Conservation (phyloP, 345 rosid species). For the Garcia nutans region DNA sequence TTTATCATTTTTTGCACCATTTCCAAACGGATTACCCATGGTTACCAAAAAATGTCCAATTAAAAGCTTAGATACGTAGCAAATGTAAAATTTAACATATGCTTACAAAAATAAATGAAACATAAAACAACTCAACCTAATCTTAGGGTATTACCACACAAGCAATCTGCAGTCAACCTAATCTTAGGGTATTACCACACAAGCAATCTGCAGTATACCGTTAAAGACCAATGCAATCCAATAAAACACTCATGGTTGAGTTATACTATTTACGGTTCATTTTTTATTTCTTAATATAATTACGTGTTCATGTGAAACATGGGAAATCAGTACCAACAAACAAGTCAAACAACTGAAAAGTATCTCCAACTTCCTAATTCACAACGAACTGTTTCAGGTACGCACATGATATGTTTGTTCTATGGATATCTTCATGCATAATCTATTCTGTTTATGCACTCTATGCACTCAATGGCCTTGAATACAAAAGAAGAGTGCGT, state of each 20-base stretch:
- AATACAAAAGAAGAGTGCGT: not conserved
- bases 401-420: not conserved
- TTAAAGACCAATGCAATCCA: not conserved
- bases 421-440: not conserved
- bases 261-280: not conserved
- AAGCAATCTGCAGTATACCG: not conserved
- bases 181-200: not conserved
- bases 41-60: not conserved
- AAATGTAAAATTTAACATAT: not conserved
- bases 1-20: not conserved
- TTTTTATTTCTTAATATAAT: not conserved
- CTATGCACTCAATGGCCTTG: not conserved
- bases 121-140: not conserved
- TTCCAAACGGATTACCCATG: not conserved
- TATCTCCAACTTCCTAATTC: not conserved
- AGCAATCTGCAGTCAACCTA: not conserved
- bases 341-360: not conserved
- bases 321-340: not conserved
- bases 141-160: not conserved
- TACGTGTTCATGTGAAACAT: not conserved
- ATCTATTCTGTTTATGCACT: not conserved
- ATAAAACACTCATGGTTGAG: not conserved
- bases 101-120: not conserved
- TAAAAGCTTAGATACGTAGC: not conserved
- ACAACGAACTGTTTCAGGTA: not conserved